A percentile compares a stretch with the other conserved stretches of the same genome.
These are phyloP conservation scores for Poa pratensis DNA, from an alignment of 176 grass and related monocot species.

Conservation along the genomic window DNA sequence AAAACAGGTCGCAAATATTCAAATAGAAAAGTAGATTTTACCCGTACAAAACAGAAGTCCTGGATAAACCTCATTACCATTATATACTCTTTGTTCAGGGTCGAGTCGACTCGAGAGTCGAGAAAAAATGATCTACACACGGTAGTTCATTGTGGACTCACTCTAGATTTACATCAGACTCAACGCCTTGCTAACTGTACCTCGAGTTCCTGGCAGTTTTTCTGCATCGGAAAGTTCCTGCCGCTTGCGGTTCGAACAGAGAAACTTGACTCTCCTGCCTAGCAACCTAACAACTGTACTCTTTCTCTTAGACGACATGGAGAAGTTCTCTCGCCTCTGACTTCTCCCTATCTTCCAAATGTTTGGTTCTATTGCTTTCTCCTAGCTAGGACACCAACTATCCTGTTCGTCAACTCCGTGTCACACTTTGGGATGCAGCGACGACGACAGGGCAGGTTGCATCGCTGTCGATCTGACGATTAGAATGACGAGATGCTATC, in stretches of 20 bases:
- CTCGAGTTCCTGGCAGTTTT: neutral
- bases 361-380: neutral
- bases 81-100: neutral
- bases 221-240: constrained; percentile 39
- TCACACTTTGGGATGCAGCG: constrained; percentile 36
- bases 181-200: neutral
- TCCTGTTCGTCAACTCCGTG: constrained; percentile 31
- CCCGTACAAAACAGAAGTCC: neutral
- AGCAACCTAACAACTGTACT: constrained; percentile 23
- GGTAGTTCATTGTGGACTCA: no score
- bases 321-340: constrained; percentile 20
- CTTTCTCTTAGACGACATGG: no score
- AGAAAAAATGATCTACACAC: neutral
- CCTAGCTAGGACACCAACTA: no score
- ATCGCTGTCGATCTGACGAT: neutral
- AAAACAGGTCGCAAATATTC: neutral
- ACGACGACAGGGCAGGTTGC: neutral
- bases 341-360: constrained; percentile 26
- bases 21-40: neutral
- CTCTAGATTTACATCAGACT: no score
- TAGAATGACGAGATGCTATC: neutral
- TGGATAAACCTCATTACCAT: neutral
- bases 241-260: constrained; percentile 26
- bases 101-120: no score
- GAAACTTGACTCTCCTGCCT: neutral